phyloP scores from a whole-genome alignment of 2,329 filamentous ascomycete genomes.

The Parafenestella ontariensis region DNA sequence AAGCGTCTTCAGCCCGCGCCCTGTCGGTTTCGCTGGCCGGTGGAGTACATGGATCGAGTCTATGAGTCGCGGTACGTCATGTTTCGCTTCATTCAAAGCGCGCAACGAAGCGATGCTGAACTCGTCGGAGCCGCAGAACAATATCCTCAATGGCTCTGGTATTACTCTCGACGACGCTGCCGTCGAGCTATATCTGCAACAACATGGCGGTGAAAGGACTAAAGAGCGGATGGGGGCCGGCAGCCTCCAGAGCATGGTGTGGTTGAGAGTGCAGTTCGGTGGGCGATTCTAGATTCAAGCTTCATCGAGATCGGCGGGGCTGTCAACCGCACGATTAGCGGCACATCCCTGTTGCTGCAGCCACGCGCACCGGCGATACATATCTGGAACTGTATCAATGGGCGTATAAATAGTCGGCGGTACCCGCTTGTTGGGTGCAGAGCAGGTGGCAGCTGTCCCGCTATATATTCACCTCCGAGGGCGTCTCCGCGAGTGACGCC shows the following conservation, averaged over 20 bases:
- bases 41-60: conserved; percentile 85
- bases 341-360: not conserved
- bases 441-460: not conserved
- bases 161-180: conserved; percentile 1
- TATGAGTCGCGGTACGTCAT: conserved; percentile 43
- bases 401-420: conserved; percentile 8
- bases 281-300: not conserved
- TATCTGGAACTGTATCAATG: not conserved
- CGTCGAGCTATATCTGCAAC: conserved; percentile 18
- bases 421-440: conserved; percentile 6
- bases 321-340: not conserved
- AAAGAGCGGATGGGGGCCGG: conserved; percentile 30
- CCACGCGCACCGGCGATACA: not conserved
- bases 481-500: conserved; percentile 5
- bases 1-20: conserved; percentile 74
- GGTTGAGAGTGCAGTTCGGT: not conserved
- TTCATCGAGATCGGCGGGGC: conserved; percentile 16
- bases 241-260: conserved; percentile 28
- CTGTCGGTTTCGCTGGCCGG: conserved; percentile 77
- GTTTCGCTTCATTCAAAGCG: conserved; percentile 70
- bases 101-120: conserved; percentile 83
- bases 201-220: not conserved
- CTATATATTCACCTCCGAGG: conserved; percentile 1
- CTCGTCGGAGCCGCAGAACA: conserved; percentile 93
- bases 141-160: conserved; percentile 72